Evolutionary conservation across 139 green algal genomes (phyloP), one percentile per base, ranked within the genome.

Genomic region (Eudorina sp.): DNA sequence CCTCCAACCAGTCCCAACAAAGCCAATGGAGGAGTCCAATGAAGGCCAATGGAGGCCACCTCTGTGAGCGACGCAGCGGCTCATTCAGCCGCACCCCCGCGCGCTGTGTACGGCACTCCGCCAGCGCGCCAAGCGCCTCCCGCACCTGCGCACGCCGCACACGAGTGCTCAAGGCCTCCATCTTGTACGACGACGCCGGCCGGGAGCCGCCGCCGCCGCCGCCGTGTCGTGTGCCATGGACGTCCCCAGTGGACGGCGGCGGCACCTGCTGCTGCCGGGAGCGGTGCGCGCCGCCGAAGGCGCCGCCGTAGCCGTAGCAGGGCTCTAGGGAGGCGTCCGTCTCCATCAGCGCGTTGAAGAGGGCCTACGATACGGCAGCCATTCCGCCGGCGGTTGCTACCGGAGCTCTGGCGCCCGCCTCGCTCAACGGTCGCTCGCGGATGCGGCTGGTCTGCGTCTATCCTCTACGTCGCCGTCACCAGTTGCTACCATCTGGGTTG

Each of bases 281-380:
- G 16, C 69, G 69, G 18, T 53, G 36, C 6, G 18, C 16, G 40
- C 69, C 38, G 69, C 40, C 16, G 40, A 11, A 4, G 69, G 21
- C 69, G n/a, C n/a, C 7, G 69, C 38, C 38, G 13, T 5, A n/a
- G n/a, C n/a, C 40, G 18, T 21, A 23, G 64, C 18, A 38, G 7
- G 40, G 69, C 38, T 77, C 69, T 11, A 53, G 27, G 18, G 40
- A 53, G 4, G 43, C 45, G 38, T 60, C 21, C 9, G 72, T 53
- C 7, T 60, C 72, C 77, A 85, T 85, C 1, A 85, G 77, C 0
- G 77, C 77, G 77, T 85, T 53, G 77, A 70, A 85, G 14, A 85
- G 36, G 6, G 77, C 77, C 77, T 85, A 69, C 29, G 58, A 34
- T 69, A 69, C 6, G 31, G 29, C 14, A 69, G 41, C 14, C 19